Percentiles rank a stretch among this genome's conserved stretches.
phyloP scores from a whole-genome alignment of 1,139 yeast genomes.

The Debaryomycetaceae sp. region DNA sequence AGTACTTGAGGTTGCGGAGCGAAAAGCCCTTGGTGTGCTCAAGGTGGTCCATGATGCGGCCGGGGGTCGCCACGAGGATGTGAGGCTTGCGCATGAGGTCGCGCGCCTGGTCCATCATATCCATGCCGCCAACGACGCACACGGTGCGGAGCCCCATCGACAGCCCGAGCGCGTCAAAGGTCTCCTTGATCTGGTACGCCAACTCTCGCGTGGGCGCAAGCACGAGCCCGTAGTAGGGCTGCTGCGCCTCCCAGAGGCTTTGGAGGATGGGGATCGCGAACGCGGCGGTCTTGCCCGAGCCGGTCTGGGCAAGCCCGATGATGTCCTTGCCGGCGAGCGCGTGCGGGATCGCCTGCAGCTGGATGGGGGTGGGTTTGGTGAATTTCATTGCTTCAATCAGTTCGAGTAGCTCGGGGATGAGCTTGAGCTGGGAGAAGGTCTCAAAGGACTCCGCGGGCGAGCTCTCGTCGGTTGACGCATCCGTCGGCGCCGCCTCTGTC shows the following conservation, averaged over 20 bases:
- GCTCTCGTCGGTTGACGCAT: no score
- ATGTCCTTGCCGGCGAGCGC: constrained; percentile 84
- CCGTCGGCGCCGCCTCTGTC: constrained; percentile 19
- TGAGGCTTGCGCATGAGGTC: constrained; percentile 94
- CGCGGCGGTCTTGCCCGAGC: constrained; percentile 85
- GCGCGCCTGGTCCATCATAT: constrained; percentile 95
- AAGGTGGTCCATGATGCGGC: constrained; percentile 85
- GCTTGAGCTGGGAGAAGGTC: constrained; percentile 46
- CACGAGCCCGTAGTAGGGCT: constrained; percentile 84
- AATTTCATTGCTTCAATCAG: constrained; percentile 68
- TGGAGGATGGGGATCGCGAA: constrained; percentile 89
- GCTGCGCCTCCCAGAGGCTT: constrained; percentile 82
- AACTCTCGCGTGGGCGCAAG: constrained; percentile 96
- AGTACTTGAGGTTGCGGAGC: constrained; percentile 69
- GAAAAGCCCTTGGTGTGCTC: constrained; percentile 93
- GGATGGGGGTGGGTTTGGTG: constrained; percentile 83
- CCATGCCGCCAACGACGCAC: constrained; percentile 97
- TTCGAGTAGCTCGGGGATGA: constrained; percentile 79
- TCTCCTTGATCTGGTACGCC: constrained; percentile 93
- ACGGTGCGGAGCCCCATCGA: constrained; percentile 85
- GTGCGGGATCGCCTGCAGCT: constrained; percentile 85
- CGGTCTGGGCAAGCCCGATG: constrained; percentile 79
- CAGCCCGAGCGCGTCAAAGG: constrained; percentile 89
- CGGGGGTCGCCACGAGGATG: constrained; percentile 80
- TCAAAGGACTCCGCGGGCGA: constrained; percentile 37